Evolutionary conservation across 2,329 filamentous ascomycete species (phyloP).

Genomic region (Monosporascus sp.): DNA sequence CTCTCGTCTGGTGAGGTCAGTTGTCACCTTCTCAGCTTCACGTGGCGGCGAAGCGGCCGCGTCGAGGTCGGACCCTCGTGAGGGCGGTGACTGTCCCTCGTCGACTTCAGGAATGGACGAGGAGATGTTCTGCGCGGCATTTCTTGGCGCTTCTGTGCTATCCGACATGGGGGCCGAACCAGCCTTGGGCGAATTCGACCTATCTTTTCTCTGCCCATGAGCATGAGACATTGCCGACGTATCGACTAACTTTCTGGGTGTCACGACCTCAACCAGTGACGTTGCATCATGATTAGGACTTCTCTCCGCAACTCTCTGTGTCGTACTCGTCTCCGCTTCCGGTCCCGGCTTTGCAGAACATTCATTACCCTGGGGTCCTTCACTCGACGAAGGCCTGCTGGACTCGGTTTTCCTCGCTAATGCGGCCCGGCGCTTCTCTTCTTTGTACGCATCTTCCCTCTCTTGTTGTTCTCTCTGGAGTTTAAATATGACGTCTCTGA

Average conservation of each 20-base stretch:
- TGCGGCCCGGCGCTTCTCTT: conserved; percentile 24
- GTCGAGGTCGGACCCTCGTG: not conserved
- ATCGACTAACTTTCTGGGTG: not conserved
- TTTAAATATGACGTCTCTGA: conserved; percentile 61
- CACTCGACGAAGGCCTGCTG: not conserved
- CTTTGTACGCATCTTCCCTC: conserved; percentile 32
- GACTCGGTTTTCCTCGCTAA: conserved; percentile 7
- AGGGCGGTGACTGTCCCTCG: not conserved
- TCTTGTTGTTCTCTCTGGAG: conserved; percentile 55
- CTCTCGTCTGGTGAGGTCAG: not conserved
- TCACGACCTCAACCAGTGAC: no score
- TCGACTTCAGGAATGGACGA: not conserved
- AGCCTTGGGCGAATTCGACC: not conserved
- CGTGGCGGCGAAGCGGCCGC: not conserved
- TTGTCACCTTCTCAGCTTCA: not conserved
- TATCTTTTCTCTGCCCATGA: not conserved
- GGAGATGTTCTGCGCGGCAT: not conserved
- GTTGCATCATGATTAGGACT: not conserved
- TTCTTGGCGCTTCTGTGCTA: not conserved
- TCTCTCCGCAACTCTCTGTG: not conserved
- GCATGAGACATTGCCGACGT: not conserved
- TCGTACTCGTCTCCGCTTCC: not conserved
- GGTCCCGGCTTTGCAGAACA: not conserved
- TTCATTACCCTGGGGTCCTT: not conserved
- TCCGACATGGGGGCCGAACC: not conserved